A percentile compares a stretch with the other conserved stretches of the same genome.
Evolutionary conservation across 345 rosid species (phyloP).

Genomic region (Combretum micranthum): DNA sequence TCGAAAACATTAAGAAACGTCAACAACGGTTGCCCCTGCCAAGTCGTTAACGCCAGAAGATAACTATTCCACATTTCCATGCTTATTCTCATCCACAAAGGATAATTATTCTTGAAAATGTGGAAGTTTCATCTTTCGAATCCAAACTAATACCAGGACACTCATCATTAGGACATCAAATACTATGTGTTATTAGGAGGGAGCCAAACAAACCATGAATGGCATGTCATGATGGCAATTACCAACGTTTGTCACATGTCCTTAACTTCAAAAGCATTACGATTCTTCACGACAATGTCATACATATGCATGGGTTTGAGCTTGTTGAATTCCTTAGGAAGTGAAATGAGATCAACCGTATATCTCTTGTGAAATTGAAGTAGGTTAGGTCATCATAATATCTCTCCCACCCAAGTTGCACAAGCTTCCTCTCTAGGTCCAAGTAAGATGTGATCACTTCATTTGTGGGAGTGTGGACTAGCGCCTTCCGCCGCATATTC

Average conservation of each 20-base stretch:
- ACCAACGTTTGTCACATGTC: constrained; percentile 42
- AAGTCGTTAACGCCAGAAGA: no score
- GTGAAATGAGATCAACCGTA: constrained; percentile 64
- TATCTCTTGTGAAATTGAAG: constrained; percentile 75
- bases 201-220: no score
- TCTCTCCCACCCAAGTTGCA: constrained; percentile 78
- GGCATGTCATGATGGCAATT: no score
- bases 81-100: no score
- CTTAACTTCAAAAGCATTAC: constrained; percentile 64
- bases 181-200: no score
- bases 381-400: constrained; percentile 53
- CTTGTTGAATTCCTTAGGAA: constrained; percentile 66
- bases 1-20: no score
- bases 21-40: no score
- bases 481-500: constrained; percentile 20
- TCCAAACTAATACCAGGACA: no score
- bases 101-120: no score
- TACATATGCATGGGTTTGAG: constrained; percentile 78
- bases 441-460: constrained; percentile 63
- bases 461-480: constrained; percentile 42
- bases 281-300: constrained; percentile 81
- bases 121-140: no score
- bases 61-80: no score
- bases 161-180: no score
- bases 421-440: constrained; percentile 48